Percentiles rank a stretch among this genome's conserved stretches.
phyloP scores from a whole-genome alignment of 2,329 filamentous ascomycete species.

The Beauveria varroae region DNA sequence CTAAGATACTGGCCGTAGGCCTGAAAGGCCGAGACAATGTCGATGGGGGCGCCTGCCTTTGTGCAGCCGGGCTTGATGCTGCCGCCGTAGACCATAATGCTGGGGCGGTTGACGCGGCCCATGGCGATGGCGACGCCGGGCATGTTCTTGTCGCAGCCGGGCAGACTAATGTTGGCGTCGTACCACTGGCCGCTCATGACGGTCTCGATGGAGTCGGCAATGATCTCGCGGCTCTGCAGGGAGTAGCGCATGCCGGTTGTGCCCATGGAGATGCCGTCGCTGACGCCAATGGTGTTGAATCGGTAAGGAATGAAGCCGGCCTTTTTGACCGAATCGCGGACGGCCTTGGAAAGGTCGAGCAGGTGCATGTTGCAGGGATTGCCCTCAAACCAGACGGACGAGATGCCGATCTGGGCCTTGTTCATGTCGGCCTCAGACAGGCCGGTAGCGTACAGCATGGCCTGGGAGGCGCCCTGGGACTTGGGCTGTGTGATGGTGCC shows the following conservation, averaged over 20 bases:
- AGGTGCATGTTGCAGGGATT: slow-evolving; percentile 99
- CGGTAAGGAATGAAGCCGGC: slow-evolving; percentile 87
- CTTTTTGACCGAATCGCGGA: slow-evolving; percentile 53
- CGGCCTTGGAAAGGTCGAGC: slow-evolving; percentile 75
- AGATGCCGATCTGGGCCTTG: slow-evolving; percentile 96
- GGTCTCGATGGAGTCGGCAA: slow-evolving; percentile 96
- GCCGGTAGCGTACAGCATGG: slow-evolving; percentile 96
- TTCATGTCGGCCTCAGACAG: slow-evolving; percentile 80
- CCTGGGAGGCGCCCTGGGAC: slow-evolving; percentile 95
- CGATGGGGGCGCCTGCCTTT: slow-evolving; percentile 65
- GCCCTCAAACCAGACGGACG: slow-evolving; percentile 94
- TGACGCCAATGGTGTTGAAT: slow-evolving; percentile 98
- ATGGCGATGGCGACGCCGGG: slow-evolving; percentile 87
- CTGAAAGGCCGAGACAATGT: slow-evolving; percentile 97
- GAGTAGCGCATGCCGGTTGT: slow-evolving; percentile 96
- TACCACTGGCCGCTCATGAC: slow-evolving; percentile 99
- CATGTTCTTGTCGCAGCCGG: slow-evolving; percentile 99
- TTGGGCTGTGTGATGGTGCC: slow-evolving; percentile 88
- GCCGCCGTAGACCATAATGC: slow-evolving; percentile 96
- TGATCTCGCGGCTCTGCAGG: slow-evolving; percentile 89
- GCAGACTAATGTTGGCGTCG: slow-evolving; percentile 92
- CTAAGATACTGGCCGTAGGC: slow-evolving; percentile 92
- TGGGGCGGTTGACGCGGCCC: slow-evolving; percentile 88
- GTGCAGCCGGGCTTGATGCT: slow-evolving; percentile 90
- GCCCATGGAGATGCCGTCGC: slow-evolving; percentile 96